A percentile compares a stretch with the other conserved stretches of the same genome.
Conservation (phyloP, 73 alveolate species). For the Symbiodinium pilosum region DNA sequence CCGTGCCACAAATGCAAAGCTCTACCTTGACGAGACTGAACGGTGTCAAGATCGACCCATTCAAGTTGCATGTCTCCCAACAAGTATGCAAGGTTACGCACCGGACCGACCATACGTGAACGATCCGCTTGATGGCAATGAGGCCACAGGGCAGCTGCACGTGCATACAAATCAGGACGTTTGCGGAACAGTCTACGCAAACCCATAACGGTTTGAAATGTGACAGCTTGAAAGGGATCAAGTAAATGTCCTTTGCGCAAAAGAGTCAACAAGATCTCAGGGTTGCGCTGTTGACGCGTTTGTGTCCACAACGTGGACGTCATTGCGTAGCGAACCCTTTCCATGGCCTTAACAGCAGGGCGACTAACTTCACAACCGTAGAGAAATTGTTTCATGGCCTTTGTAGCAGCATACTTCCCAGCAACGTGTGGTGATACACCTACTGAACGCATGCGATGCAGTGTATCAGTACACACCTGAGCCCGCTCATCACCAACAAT, state of each 20-base stretch:
- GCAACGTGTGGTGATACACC: neutral
- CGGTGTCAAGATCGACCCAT: neutral
- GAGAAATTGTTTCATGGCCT: constrained; percentile 24
- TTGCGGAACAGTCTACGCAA: neutral
- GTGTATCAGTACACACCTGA: neutral
- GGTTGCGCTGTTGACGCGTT: constrained; percentile 1
- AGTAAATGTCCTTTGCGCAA: constrained; percentile 21
- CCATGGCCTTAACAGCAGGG: neutral
- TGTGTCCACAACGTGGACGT: constrained; percentile 6
- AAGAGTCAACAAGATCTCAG: neutral
- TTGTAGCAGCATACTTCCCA: neutral
- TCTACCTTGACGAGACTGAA: neutral
- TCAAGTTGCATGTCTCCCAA: neutral
- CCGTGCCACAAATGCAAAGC: no score
- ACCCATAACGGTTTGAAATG: neutral
- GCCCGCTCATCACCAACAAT: neutral
- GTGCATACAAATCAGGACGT: neutral
- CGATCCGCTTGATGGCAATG: neutral
- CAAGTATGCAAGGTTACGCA: neutral
- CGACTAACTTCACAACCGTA: neutral
- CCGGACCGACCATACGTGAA: neutral
- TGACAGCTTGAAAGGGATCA: constrained; percentile 10
- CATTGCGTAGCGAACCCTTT: neutral
- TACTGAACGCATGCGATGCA: neutral
- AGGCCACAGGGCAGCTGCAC: neutral